phyloP scores from a whole-genome alignment of 2,329 filamentous ascomycete species.

The Colletotrichum scovillei region DNA sequence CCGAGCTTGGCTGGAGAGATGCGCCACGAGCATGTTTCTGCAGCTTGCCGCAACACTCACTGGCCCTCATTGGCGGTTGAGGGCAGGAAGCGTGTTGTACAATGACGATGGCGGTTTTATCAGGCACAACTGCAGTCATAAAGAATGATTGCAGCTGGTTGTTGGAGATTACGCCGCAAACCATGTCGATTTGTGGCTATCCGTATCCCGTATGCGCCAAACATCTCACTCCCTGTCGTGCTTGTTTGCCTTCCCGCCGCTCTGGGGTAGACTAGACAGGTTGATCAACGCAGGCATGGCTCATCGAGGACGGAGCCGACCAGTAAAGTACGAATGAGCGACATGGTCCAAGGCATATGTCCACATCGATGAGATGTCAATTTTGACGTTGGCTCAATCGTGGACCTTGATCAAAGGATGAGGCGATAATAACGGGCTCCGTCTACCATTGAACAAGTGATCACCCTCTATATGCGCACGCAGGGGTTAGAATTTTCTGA shows the following conservation, averaged over 20 bases:
- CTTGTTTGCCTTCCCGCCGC: not conserved
- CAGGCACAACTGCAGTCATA: not conserved
- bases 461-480: conserved; percentile 3
- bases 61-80: not conserved
- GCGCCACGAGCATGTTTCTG: not conserved
- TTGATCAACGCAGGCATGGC: conserved; percentile 25
- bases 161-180: not conserved
- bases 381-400: not conserved
- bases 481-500: conserved; percentile 3
- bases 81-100: not conserved
- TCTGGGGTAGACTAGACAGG: not conserved
- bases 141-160: not conserved
- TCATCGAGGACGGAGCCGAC: conserved; percentile 17
- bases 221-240: not conserved
- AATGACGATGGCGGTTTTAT: not conserved
- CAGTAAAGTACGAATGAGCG: conserved; percentile 17
- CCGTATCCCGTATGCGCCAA: not conserved
- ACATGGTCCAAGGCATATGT: not conserved
- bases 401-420: not conserved
- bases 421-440: not conserved
- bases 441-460: not conserved
- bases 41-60: not conserved
- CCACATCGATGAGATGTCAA: conserved; percentile 20
- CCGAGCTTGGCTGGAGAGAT: not conserved
- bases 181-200: not conserved